Conservation (phyloP, 179 eudicot genomes). For the Carnegiea gigantea region DNA sequence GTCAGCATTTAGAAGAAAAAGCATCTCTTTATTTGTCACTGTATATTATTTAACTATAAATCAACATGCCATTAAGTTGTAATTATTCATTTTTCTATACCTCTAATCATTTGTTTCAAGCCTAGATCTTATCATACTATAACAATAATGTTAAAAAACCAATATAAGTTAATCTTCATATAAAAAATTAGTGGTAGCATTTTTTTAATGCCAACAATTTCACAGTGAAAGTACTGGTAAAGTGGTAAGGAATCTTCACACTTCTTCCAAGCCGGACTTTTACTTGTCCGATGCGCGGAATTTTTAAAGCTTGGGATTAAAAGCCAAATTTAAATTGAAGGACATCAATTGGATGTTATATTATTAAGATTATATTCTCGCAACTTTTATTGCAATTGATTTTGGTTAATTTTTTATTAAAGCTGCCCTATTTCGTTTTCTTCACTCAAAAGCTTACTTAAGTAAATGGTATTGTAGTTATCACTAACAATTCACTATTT, state of each 20-base stretch:
- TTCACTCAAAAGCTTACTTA: constrained; percentile 31
- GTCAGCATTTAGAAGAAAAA: too few relatives aligned
- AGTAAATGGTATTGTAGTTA: background rate
- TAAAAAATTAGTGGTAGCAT: background rate
- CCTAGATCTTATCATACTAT: background rate
- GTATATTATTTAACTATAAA: too few relatives aligned
- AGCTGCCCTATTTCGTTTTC: constrained; percentile 28
- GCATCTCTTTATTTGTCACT: too few relatives aligned
- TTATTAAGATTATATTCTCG: background rate
- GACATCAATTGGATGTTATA: constrained; percentile 6
- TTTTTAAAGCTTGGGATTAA: background rate
- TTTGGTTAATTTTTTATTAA: constrained; percentile 25
- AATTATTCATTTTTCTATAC: background rate
- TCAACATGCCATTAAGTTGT: background rate
- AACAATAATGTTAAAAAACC: background rate
- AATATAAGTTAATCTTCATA: background rate
- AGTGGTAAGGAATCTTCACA: constrained; percentile 23
- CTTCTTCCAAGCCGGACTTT: constrained; percentile 28
- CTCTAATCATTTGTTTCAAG: background rate
- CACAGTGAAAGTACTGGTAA: background rate
- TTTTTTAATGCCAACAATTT: background rate
- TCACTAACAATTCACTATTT: background rate
- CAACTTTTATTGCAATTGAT: constrained; percentile 31
- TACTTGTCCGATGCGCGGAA: constrained; percentile 20
- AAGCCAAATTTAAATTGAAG: background rate